Evolutionary conservation across 192 early-diverging fungal genomes (phyloP).

Genomic region (Backusella tarrabulga): DNA sequence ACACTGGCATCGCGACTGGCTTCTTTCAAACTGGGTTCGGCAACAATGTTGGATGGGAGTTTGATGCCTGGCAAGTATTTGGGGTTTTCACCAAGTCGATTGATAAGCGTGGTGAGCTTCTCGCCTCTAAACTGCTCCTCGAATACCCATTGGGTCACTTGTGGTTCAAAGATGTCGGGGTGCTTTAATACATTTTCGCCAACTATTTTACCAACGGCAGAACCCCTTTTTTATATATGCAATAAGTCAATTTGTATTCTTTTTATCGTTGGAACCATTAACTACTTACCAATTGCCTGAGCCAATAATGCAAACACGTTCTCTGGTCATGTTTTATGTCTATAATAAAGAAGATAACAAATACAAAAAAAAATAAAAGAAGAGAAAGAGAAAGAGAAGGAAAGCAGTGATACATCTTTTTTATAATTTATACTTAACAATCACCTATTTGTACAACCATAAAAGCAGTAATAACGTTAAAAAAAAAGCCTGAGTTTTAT

Average conservation of each 20-base stretch:
- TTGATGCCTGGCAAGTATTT: constrained; percentile 85
- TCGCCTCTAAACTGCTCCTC: constrained; percentile 84
- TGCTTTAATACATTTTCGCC: constrained; percentile 77
- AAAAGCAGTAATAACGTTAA: not conserved
- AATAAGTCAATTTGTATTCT: not conserved
- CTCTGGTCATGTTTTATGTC: constrained; percentile 33
- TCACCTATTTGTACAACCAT: not conserved
- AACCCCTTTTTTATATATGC: constrained; percentile 58
- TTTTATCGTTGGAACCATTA: not conserved
- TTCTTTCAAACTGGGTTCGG: constrained; percentile 74
- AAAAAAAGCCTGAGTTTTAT: not conserved
- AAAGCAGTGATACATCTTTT: not conserved
- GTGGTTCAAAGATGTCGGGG: constrained; percentile 59
- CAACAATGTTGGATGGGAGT: constrained; percentile 81
- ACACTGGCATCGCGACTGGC: constrained; percentile 80
- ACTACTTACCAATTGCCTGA: constrained; percentile 89
- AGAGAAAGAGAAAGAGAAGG: not conserved
- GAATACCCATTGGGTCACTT: constrained; percentile 94
- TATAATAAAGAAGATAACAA: not conserved
- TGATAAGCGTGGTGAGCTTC: constrained; percentile 91
- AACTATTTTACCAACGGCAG: constrained; percentile 88
- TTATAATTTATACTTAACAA: not conserved
- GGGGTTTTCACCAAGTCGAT: constrained; percentile 86
- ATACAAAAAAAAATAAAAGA: not conserved
- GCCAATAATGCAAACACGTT: constrained; percentile 89